phyloP scores from a whole-genome alignment of 176 grass and related monocot genomes.

The Oryza officinalis region DNA sequence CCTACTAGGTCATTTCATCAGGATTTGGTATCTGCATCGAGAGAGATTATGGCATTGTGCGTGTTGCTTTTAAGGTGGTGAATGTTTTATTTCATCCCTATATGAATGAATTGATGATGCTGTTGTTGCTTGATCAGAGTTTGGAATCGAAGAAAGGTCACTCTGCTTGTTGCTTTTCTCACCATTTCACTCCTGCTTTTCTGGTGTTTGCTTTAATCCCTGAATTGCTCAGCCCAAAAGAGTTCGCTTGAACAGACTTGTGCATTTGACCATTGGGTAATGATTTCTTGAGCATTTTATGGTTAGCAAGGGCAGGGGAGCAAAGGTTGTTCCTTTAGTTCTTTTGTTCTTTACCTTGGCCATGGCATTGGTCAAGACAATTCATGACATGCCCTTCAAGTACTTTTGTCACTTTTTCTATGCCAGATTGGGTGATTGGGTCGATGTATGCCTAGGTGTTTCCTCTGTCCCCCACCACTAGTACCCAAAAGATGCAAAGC shows the following conservation, averaged over 20 bases:
- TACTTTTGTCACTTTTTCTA: too few relatives aligned
- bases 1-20: not conserved
- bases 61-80: slow-evolving; percentile 32
- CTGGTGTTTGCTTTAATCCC: slow-evolving; percentile 25
- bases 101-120: not conserved
- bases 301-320: not conserved
- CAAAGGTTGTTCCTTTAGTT: not conserved
- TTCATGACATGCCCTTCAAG: too few relatives aligned
- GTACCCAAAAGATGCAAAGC: too few relatives aligned
- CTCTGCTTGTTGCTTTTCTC: slow-evolving; percentile 35
- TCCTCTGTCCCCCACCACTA: too few relatives aligned
- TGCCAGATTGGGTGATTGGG: too few relatives aligned
- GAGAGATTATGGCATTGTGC: slow-evolving; percentile 6
- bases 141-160: too few relatives aligned
- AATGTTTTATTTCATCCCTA: not conserved
- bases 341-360: not conserved
- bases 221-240: slow-evolving; percentile 3
- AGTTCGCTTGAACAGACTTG: not conserved
- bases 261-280: not conserved
- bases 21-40: slow-evolving; percentile 23
- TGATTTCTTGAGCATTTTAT: slow-evolving; percentile 1
- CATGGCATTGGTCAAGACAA: not conserved
- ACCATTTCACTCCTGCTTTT: slow-evolving; percentile 15
- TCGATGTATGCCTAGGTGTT: too few relatives aligned
- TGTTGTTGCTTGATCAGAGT: slow-evolving; percentile 5